Base-by-base conservation (phyloP, 129 eudicot species). In the Cynara cardunculus region DNA sequence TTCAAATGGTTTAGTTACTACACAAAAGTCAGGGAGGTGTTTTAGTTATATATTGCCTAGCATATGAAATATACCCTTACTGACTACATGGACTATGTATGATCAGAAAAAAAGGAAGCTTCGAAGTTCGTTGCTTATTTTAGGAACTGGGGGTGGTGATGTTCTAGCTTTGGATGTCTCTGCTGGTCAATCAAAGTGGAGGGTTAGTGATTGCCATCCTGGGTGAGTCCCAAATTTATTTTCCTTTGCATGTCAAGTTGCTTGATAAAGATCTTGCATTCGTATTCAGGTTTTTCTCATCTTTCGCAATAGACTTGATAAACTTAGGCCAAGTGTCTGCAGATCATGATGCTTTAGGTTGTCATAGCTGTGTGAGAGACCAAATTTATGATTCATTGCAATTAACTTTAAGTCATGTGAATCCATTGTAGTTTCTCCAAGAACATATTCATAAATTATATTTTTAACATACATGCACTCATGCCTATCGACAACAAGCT, bases 91-190 rank as follows among this genome's bases (percentile, higher is more conserved):
- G 31, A 27, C 27, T 25, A 25, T 79, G 28, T 75, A 41, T 77
- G 34, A 61, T 72, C 86, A 94, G 98, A 94, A 89, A 78, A 94
- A 94, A 85, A 86, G 99, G 86, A 95, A 95, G 93, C 87, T 92
- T 35, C 90, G 88, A 28, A 84, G 84, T 83, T 92, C 96, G 16
- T 76, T 92, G 59, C 79, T 94, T 78, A 82, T 92, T 81, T 79
- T 95, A 83, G 97, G 99, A 80, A 95, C 99, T 0, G 99, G 99
- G 0, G 90, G 97, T 64, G 97, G 99, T 59, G 99, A 95, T 88
- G 90, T 89, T 71, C 77, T 95, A 71, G 97, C 94, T 37, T 32
- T 95, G 84, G 99, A 95, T 85, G 96, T 95, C 3, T 84, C 97
- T 73, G 90, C 90, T 26, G 96, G 97, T 46, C 97, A 90, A 35